Base-by-base conservation (phyloP, 768 basidiomycete species). In the Nidula microcarpa region DNA sequence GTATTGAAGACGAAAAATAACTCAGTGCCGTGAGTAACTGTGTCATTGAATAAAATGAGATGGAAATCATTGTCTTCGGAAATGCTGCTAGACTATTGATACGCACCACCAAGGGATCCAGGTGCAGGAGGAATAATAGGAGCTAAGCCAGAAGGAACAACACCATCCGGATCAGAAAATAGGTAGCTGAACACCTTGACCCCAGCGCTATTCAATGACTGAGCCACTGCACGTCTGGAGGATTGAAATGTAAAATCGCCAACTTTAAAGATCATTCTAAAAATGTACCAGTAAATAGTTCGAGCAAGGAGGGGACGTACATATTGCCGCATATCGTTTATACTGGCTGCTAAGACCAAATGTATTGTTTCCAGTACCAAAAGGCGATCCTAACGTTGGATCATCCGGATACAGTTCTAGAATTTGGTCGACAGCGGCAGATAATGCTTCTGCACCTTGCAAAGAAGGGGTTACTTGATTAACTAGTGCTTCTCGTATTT, bases 361-460 rank as follows among this genome's bases (percentile, higher is more conserved):
- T 0, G 75, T 74, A 18, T 75, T 58, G 54, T 72, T 68, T 5
- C 78, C 77, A 2, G 78, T 80, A 10, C 66, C 67, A 55, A 71
- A 81, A 0, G 79, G 79, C 0, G 75, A 74, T 2, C 79, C 79
- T 33, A 67, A 54, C 11, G 73, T 61, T 17, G 78, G 73, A 35
- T 64, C 60, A 51, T 75, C 63, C 0, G 77, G 77, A 57, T 80
- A 80, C 2, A 76, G 56, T 16, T 71, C 52, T 0, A 76, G 53
- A 0, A 77, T 32, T 11, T 52, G 55, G 6, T 68, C 57, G 2
- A 65, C 56, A 1, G 65, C 66, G 2, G 47, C 47, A 11, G 55
- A 43, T 4, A 71, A 58, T 3, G 53, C 57, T 4, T 43, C 54
- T 30, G 59, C 58, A 9, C 62, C 57, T 14, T 57, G 61, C 33